Percentiles rank a stretch among this genome's conserved stretches.
These are phyloP conservation scores for Cladosporium sp. DNA, from an alignment of 2,329 filamentous ascomycete genomes.

Conservation along the genomic window DNA sequence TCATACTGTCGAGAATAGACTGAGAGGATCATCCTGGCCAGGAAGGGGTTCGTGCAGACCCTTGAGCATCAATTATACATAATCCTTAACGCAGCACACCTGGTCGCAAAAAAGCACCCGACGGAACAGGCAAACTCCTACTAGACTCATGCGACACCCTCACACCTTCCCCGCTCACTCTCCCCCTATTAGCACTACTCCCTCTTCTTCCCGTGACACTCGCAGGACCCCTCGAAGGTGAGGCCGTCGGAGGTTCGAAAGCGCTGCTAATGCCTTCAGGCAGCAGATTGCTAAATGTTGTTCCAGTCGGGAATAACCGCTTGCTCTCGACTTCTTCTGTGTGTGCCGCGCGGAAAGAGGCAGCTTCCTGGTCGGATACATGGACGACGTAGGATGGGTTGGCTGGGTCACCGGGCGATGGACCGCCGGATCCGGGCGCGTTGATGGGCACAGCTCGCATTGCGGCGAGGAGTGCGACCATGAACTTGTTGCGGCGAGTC, in stretches of 20 bases:
- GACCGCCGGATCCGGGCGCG: slow-evolving; percentile 62
- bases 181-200: neutral
- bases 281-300: neutral
- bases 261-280: slow-evolving; percentile 8
- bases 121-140: neutral
- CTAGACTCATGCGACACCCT: slow-evolving; percentile 1
- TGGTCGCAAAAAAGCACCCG: neutral
- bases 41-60: no score
- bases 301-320: slow-evolving; percentile 1
- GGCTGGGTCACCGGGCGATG: slow-evolving; percentile 52
- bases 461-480: slow-evolving; percentile 81
- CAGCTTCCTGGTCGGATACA: slow-evolving; percentile 44
- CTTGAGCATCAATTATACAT: slow-evolving; percentile 39
- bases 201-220: slow-evolving; percentile 1
- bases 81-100: neutral
- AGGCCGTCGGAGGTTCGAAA: neutral
- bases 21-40: no score
- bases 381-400: slow-evolving; percentile 77
- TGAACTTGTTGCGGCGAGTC: slow-evolving; percentile 83
- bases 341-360: neutral
- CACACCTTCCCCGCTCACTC: neutral
- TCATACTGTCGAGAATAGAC: no score
- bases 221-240: neutral
- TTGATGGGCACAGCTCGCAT: slow-evolving; percentile 84
- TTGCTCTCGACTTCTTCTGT: slow-evolving; percentile 5